Base-by-base conservation (phyloP, 1,284 basidiomycete genomes). In the Boletus mariae region DNA sequence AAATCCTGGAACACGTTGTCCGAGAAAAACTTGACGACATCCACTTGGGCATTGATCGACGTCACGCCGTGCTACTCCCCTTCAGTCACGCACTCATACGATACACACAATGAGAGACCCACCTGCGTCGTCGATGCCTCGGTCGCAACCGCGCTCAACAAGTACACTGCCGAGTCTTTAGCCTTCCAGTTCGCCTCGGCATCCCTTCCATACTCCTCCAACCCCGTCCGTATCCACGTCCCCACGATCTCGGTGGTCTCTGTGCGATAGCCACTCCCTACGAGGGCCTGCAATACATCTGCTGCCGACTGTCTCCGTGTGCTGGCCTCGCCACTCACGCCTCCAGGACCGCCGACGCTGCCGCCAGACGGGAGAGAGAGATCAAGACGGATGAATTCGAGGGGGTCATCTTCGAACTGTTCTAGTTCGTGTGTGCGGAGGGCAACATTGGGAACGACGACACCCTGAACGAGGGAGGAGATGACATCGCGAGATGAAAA, bases 81-180 rank as follows among this genome's bases (percentile, higher is more conserved):
- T 26, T 51, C 32, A 57, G 49, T 25, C 23, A 38, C n/a, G 17
- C 29, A 5, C 23, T 1, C 12, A 20, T 20, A 20, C 20, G 2
- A 50, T 17, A 34, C 20, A 28, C 32, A 41, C 13, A 11, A 6
- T 8, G 13, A 10, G 66, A 17, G 44, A 10, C 79, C 37, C 55
- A 87, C 89, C 78, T 89, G 85, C 11, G 79, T 78, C 1, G 96
- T 98, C 7, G 90, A 90, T 4, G 93, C 91, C 49, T 89, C 80
- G 6, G 92, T 88, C 1, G 96, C 96, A 54, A 98, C 85, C 2
- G 93, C 93, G 7, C 92, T 94, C 61, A 99, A 77, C 28, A 98
- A 74, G 72, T 93, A 99, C 48, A 98, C 87, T n/a, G 96, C 96
- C 17, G 90, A 91, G 71, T 98, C 94, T 73, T 99, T 99, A 48